These are phyloP conservation scores for Actinomortierella ambigua DNA, from an alignment of 371 early-diverging fungal species.

Conservation along the genomic window DNA sequence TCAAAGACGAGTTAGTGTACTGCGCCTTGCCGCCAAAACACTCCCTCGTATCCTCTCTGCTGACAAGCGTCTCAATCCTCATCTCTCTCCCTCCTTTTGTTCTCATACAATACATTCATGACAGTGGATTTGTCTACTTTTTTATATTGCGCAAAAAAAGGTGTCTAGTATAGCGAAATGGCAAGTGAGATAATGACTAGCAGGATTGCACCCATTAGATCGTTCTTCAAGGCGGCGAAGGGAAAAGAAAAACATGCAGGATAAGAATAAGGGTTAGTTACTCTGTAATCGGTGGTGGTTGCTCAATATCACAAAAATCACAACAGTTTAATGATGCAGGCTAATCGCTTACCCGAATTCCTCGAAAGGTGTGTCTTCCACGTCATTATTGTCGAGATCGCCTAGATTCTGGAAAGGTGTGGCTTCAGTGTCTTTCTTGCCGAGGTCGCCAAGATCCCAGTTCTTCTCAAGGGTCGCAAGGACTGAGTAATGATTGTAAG, in stretches of 20 bases:
- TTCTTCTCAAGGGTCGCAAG: constrained; percentile 65
- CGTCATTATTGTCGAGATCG: constrained; percentile 50
- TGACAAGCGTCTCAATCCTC: neutral
- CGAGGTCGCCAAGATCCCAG: constrained; percentile 68
- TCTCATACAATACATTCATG: neutral
- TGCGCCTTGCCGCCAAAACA: neutral
- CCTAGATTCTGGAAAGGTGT: constrained; percentile 49
- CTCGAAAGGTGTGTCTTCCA: no score
- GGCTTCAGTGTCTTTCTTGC: constrained; percentile 53
- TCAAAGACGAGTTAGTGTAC: neutral
- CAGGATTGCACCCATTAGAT: neutral
- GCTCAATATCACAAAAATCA: no score
- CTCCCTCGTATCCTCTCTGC: neutral
- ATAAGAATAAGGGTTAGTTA: no score
- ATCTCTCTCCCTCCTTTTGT: neutral
- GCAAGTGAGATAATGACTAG: neutral
- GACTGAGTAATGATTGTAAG: constrained; percentile 67
- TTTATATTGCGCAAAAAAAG: no score
- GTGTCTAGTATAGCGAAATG: no score
- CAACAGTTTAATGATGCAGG: no score
- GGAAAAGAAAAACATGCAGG: no score
- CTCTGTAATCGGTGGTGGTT: no score
- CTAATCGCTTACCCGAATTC: no score
- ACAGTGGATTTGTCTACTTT: no score
- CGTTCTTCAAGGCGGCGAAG: neutral